Conservation (phyloP, 2,329 filamentous ascomycete genomes). For the Diatrype stigma region DNA sequence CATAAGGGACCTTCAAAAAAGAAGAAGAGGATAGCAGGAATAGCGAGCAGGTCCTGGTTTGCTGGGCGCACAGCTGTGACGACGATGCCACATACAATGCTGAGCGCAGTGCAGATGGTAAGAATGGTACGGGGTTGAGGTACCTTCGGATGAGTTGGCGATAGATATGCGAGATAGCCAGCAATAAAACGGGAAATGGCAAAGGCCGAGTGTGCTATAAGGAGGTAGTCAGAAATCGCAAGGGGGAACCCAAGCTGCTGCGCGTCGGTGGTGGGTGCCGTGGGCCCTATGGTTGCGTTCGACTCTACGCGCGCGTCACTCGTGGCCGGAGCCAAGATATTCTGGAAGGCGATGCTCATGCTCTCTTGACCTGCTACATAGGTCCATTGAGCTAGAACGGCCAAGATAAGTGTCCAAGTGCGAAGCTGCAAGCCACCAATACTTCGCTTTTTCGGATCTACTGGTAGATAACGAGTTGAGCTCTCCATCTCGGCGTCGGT, state of each 20-base stretch:
- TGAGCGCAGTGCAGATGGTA: slow-evolving; percentile 54
- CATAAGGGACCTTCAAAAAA: slow-evolving; percentile 82
- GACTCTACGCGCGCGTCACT: slow-evolving; percentile 12
- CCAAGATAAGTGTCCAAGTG: slow-evolving; percentile 60
- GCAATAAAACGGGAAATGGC: slow-evolving; percentile 69
- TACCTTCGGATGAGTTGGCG: slow-evolving; percentile 41
- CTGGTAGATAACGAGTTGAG: slow-evolving; percentile 42
- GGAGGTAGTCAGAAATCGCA: slow-evolving; percentile 61
- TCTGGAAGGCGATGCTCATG: slow-evolving; percentile 57
- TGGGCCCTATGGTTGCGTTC: slow-evolving; percentile 24
- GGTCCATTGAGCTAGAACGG: slow-evolving; percentile 70
- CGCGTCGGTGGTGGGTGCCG: slow-evolving; percentile 36
- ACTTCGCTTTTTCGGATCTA: slow-evolving; percentile 46
- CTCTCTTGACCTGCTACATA: slow-evolving; percentile 73
- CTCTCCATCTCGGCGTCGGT: slow-evolving; percentile 51
- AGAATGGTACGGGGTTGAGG: slow-evolving; percentile 69
- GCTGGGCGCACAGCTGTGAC: slow-evolving; percentile 40
- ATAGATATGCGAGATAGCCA: slow-evolving; percentile 58
- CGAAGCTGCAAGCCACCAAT: slow-evolving; percentile 49
- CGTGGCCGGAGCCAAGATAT: slow-evolving; percentile 38
- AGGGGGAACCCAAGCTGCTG: slow-evolving; percentile 44
- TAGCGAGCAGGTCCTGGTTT: slow-evolving; percentile 46
- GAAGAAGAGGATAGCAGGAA: slow-evolving; percentile 66
- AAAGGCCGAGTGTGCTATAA: slow-evolving; percentile 70
- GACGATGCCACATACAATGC: slow-evolving; percentile 53